phyloP scores from a whole-genome alignment of 2,329 filamentous ascomycete genomes.

The Beauveria scarabaeidicola region DNA sequence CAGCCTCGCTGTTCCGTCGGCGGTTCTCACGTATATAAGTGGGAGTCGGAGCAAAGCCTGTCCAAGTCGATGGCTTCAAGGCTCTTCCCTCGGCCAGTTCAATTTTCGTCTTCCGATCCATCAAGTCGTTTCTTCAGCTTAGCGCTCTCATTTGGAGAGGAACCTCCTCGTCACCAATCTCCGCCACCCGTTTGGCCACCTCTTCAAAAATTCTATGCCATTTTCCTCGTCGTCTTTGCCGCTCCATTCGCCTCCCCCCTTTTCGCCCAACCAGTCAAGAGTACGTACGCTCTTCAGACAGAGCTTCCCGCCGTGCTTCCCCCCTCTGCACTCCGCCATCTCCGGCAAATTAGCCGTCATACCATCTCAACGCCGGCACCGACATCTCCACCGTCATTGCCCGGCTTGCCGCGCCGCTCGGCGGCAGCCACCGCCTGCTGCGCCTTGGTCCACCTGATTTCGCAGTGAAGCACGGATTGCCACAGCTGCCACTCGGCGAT shows the following conservation, averaged over 20 bases:
- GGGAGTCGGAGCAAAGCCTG: not conserved
- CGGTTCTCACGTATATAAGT: not conserved
- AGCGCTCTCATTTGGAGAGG: conserved; percentile 17
- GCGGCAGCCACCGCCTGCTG: conserved; percentile 13
- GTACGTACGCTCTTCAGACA: conserved; percentile 14
- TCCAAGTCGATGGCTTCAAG: not conserved
- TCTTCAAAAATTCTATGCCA: conserved; percentile 19
- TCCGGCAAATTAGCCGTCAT: conserved; percentile 21
- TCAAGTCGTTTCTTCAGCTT: conserved; percentile 11
- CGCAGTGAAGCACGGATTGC: no score
- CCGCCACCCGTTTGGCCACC: conserved; percentile 17
- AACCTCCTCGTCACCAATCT: conserved; percentile 18
- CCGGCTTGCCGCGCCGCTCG: conserved; percentile 17
- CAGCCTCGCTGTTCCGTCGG: not conserved
- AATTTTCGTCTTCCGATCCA: not conserved
- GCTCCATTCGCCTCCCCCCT: conserved; percentile 20
- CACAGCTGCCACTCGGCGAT: no score
- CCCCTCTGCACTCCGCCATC: conserved; percentile 15
- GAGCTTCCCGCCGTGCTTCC: conserved; percentile 16
- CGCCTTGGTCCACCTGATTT: conserved; percentile 23
- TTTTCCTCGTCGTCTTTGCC: conserved; percentile 23
- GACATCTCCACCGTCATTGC: conserved; percentile 20
- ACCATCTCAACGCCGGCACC: conserved; percentile 14
- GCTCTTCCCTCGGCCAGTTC: no score
- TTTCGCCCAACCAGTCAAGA: conserved; percentile 16